Evolutionary conservation across 768 basidiomycete genomes (phyloP).

Genomic region (Gelatoporia subvermispora): DNA sequence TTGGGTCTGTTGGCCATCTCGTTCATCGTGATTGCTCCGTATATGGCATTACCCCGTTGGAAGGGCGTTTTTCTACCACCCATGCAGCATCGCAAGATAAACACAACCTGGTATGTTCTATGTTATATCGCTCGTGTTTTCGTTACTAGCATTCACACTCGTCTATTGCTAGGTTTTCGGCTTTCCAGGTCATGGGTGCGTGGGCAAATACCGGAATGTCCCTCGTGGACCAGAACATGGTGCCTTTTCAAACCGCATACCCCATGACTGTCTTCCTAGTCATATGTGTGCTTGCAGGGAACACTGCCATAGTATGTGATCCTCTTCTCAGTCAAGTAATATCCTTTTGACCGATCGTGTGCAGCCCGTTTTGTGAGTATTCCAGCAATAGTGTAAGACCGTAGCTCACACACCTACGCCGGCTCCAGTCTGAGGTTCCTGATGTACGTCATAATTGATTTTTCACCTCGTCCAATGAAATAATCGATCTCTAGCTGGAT

Average conservation of each 20-base stretch:
- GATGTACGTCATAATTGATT: constrained; percentile 52
- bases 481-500: constrained; percentile 54
- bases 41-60: constrained; percentile 35
- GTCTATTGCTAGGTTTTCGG: constrained; percentile 31
- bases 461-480: neutral
- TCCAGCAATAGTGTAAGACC: neutral
- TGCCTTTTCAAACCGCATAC: constrained; percentile 47
- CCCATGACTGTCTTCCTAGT: constrained; percentile 38
- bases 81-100: constrained; percentile 34
- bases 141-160: neutral
- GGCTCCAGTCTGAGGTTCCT: constrained; percentile 66
- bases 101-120: constrained; percentile 35
- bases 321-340: neutral
- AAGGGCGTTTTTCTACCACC: constrained; percentile 30
- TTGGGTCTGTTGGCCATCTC: constrained; percentile 36
- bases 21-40: constrained; percentile 44
- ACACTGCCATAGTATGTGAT: constrained; percentile 47
- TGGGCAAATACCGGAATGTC: constrained; percentile 51
- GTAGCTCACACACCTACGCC: too few species aligned
- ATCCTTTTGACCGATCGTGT: constrained; percentile 2
- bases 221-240: constrained; percentile 45
- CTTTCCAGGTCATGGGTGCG: constrained; percentile 45
- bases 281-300: constrained; percentile 47
- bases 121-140: neutral
- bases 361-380: constrained; percentile 80